Evolutionary conservation across 495 filamentous ascomycete genomes (phyloP).

Genomic region (Aspergillus sclerotiicarbonarius): DNA sequence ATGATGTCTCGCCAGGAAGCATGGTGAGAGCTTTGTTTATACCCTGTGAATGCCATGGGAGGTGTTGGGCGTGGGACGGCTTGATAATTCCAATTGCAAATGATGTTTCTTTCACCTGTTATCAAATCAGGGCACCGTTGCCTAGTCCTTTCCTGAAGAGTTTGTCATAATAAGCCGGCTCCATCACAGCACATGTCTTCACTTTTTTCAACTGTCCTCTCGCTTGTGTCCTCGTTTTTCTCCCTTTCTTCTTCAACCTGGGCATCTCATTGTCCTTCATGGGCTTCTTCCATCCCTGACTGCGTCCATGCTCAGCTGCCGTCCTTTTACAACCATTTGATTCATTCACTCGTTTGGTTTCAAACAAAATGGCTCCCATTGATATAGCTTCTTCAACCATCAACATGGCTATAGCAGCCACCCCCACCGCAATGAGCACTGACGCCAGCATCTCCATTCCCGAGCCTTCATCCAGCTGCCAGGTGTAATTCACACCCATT

Average conservation of each 20-base stretch:
- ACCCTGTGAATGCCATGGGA: slow-evolving; percentile 17
- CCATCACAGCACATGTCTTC: too few species aligned
- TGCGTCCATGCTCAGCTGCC: too few species aligned
- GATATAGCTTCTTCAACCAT: not conserved
- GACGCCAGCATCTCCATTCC: slow-evolving; percentile 4
- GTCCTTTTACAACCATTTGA: too few species aligned
- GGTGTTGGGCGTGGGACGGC: slow-evolving; percentile 21
- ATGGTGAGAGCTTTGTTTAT: slow-evolving; percentile 13
- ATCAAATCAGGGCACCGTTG: not conserved
- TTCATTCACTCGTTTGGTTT: not conserved
- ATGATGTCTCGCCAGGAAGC: too few species aligned
- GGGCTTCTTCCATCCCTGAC: too few species aligned
- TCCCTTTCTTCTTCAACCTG: too few species aligned
- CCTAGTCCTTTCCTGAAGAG: too few species aligned
- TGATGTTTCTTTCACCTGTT: not conserved
- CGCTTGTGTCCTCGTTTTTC: too few species aligned
- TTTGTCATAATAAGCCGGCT: too few species aligned
- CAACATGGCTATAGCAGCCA: slow-evolving; percentile 9
- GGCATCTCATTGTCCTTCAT: too few species aligned
- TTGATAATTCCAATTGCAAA: slow-evolving; percentile 5
- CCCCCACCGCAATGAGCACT: not conserved
- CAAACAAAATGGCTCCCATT: not conserved
- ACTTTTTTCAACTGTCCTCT: too few species aligned
- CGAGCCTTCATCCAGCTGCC: slow-evolving; percentile 25
- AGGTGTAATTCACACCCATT: slow-evolving; percentile 28